Evolutionary conservation across 2,329 filamentous ascomycete genomes (phyloP), one percentile per base, ranked within the genome.

Genomic region (Talaromyces marneffei): DNA sequence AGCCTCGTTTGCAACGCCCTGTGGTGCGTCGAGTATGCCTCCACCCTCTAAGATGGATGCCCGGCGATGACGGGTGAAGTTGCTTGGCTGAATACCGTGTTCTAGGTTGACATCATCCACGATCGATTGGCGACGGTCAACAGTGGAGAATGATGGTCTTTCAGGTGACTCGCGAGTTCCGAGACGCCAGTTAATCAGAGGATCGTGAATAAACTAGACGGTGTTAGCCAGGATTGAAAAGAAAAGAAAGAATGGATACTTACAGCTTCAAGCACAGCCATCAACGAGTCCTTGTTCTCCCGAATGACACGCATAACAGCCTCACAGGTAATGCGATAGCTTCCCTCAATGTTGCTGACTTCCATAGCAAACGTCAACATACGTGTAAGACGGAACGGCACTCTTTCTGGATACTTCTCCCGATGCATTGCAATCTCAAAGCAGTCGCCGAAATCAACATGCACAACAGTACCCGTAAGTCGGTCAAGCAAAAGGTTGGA

Each of bases 321-420:
- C 77, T 99, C 95, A 69, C 93, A 99, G 5, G 94, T 97, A 62
- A 96, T 97, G 63, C 95, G 87, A 82, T 96, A 99, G 77, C 91
- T 96, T 68, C 94, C 94, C 76, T 99, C 94, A 67, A 99, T 99
- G 72, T 99, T 99, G 83, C 92, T 97, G 60, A 99, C 94, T 78
- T 99, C 94, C 94, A 99, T 99, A 23, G 95, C 95, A 73, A 97
- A 99, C 0, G 95, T 99, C 77, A 99, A 85, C 94, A 99, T 99
- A 67, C 94, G 86, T 2, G 94, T 99, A 53, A 99, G 82, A 62
- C 95, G 88, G 90, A 99, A 99, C 0, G 94, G 95, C 62, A 99
- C 94, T 57, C 93, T 84, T 77, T 99, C 94, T 0, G 94, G 94
- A 72, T 97, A 99, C 75, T 99, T 99, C 77, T 99, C 95, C 67